Evolutionary conservation across 371 early-diverging fungal species (phyloP).

Genomic region (Thermomucor indicae-seudaticae): DNA sequence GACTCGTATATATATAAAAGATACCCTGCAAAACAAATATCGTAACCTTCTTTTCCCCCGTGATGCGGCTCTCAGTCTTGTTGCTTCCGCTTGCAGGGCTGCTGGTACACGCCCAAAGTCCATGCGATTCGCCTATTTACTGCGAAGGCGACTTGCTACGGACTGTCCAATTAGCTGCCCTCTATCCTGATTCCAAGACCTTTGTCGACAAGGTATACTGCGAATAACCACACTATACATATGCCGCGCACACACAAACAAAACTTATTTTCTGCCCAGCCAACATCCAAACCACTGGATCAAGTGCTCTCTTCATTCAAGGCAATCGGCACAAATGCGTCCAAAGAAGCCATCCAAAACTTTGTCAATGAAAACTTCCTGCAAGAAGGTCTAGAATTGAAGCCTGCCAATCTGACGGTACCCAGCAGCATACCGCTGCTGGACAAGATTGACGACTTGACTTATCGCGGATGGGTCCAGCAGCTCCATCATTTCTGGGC

Average conservation of each 20-base stretch:
- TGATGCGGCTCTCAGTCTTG: too few species aligned
- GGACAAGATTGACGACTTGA: slow-evolving; percentile 34
- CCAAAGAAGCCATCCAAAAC: slow-evolving; percentile 28
- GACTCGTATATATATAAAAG: too few species aligned
- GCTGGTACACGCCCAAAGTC: too few species aligned
- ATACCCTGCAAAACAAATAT: too few species aligned
- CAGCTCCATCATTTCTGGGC: slow-evolving; percentile 57
- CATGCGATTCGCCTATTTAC: slow-evolving; percentile 67
- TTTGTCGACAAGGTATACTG: slow-evolving; percentile 55
- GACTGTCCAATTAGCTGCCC: slow-evolving; percentile 53
- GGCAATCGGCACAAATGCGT: slow-evolving; percentile 39
- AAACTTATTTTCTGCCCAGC: slow-evolving; percentile 23
- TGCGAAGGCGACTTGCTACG: slow-evolving; percentile 64
- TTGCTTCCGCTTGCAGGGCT: too few species aligned
- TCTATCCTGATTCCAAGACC: slow-evolving; percentile 71
- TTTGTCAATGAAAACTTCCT: slow-evolving; percentile 67
- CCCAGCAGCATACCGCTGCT: slow-evolving; percentile 19
- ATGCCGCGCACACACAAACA: not conserved
- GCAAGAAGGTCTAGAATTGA: slow-evolving; percentile 11
- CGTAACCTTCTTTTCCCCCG: too few species aligned
- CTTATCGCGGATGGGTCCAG: slow-evolving; percentile 49
- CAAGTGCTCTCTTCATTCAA: slow-evolving; percentile 55
- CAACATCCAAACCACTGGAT: slow-evolving; percentile 51
- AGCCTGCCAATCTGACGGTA: not conserved
- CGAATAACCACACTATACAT: not conserved